Conservation (phyloP, 305 asterid species). For the Fraxinus latifolia region DNA sequence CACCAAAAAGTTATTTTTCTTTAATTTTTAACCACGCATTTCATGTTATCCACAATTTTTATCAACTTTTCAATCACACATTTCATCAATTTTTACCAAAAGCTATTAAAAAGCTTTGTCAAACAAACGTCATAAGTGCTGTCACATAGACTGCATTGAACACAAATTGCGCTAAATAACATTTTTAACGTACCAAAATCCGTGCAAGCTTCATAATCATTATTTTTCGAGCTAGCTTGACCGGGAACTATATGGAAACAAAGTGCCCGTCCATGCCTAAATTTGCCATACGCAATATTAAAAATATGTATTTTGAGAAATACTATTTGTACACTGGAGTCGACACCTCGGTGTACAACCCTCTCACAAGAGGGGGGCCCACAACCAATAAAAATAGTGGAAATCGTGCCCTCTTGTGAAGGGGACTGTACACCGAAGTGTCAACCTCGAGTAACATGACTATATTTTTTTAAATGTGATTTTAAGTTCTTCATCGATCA, state of each 20-base stretch:
- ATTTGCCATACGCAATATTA: not conserved
- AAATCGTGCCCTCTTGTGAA: too few relatives aligned
- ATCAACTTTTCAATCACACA: not conserved
- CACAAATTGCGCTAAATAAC: not conserved
- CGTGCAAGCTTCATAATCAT: not conserved
- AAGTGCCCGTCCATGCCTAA: not conserved
- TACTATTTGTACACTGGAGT: too few relatives aligned
- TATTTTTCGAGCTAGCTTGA: not conserved
- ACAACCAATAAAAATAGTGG: too few relatives aligned
- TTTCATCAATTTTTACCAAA: not conserved
- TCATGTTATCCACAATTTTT: not conserved
- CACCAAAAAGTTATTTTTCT: not conserved
- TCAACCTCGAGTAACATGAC: too few relatives aligned
- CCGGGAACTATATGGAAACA: not conserved
- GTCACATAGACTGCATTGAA: not conserved
- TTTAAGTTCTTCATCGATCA: slow-evolving; percentile 41
- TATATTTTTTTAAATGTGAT: not conserved
- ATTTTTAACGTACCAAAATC: not conserved
- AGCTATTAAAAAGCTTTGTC: not conserved
- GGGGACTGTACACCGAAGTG: too few relatives aligned
- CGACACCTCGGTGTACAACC: too few relatives aligned
- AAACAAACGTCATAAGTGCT: not conserved
- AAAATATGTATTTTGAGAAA: not conserved
- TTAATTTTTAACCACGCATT: not conserved
- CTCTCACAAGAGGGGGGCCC: too few relatives aligned